Percentiles rank a stretch among this genome's conserved stretches.
Conservation (phyloP, 352 stramenopile genomes). For the Pythium dissotocum region DNA sequence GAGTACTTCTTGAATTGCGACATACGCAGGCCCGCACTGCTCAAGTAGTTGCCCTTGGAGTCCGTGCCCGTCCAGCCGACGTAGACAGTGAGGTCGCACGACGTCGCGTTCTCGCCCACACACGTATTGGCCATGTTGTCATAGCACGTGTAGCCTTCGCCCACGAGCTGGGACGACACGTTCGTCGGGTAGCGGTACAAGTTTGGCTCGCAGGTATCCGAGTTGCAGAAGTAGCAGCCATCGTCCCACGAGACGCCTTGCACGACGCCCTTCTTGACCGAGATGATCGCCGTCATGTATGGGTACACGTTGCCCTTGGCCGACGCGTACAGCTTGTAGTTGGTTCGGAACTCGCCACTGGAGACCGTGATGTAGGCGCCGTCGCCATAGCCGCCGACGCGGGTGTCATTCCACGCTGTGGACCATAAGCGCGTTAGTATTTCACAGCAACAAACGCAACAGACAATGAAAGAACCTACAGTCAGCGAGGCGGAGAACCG, state of each 20-base stretch:
- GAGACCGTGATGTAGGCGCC: conserved; percentile 70
- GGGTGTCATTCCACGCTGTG: conserved; percentile 70
- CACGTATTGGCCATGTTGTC: conserved; percentile 36
- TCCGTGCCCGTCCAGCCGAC: conserved; percentile 82
- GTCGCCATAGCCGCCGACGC: conserved; percentile 46
- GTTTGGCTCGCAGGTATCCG: conserved; percentile 63
- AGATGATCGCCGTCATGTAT: conserved; percentile 80
- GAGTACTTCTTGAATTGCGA: conserved; percentile 87
- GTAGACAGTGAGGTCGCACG: conserved; percentile 75
- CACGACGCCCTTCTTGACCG: conserved; percentile 73
- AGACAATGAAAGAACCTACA: conserved; percentile 41
- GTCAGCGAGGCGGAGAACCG: conserved; percentile 67
- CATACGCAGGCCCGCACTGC: conserved; percentile 73
- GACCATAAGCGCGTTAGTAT: neutral
- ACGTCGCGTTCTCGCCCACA: conserved; percentile 38
- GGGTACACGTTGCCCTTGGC: conserved; percentile 50
- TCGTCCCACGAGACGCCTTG: conserved; percentile 84
- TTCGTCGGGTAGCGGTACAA: conserved; percentile 59
- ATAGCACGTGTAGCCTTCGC: conserved; percentile 71
- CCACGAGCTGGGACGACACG: conserved; percentile 43
- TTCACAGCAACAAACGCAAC: neutral
- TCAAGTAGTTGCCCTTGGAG: conserved; percentile 75
- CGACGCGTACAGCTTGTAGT: conserved; percentile 75
- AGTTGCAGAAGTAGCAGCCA: conserved; percentile 74
- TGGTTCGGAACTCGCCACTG: conserved; percentile 58